Evolutionary conservation across 2,329 filamentous ascomycete species (phyloP).

Genomic region (Colletotrichum sp.): DNA sequence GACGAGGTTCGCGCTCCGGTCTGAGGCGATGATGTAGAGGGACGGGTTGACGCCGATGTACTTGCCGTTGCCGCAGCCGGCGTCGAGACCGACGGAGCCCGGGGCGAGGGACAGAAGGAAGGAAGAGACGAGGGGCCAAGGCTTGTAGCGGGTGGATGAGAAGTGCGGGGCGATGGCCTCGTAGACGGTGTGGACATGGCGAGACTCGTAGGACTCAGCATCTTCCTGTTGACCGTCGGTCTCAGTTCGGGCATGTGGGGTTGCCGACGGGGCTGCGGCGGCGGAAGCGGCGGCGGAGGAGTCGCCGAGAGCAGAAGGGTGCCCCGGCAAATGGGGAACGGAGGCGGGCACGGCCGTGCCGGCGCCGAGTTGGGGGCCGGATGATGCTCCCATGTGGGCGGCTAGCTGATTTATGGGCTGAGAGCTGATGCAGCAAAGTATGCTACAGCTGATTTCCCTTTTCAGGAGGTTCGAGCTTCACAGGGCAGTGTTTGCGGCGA

Average conservation of each 20-base stretch:
- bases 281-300: neutral
- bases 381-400: neutral
- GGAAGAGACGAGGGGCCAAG: slow-evolving; percentile 88
- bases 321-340: slow-evolving; percentile 1
- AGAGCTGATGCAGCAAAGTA: neutral
- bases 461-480: neutral
- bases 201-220: slow-evolving; percentile 74
- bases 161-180: slow-evolving; percentile 86
- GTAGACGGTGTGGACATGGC: slow-evolving; percentile 92
- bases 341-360: slow-evolving; percentile 5
- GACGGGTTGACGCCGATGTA: slow-evolving; percentile 81
- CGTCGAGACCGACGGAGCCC: slow-evolving; percentile 84
- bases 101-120: slow-evolving; percentile 72
- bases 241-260: neutral
- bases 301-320: neutral
- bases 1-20: slow-evolving; percentile 71
- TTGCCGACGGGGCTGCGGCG: neutral
- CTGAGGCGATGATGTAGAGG: slow-evolving; percentile 83
- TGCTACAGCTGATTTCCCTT: neutral
- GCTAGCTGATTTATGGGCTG: neutral
- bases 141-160: slow-evolving; percentile 79
- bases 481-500: neutral
- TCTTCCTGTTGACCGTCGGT: neutral
- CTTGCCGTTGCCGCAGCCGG: slow-evolving; percentile 97
- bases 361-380: slow-evolving; percentile 11